Conservation (phyloP, 192 early-diverging fungal genomes). For the Backusella circina region DNA sequence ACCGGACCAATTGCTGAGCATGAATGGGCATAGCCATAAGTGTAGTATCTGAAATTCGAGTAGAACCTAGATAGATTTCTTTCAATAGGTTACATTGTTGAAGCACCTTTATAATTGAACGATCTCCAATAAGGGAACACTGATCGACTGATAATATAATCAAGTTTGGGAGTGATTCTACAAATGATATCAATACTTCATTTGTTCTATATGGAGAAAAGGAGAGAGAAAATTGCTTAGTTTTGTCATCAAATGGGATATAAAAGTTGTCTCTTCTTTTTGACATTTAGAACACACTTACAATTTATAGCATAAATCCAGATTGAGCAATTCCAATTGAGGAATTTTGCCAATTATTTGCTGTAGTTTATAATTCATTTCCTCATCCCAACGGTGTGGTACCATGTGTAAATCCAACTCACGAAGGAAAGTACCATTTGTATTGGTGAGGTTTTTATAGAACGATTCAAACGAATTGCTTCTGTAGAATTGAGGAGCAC, state of each 20-base stretch:
- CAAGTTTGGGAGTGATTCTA: background rate
- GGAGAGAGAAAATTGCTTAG: background rate
- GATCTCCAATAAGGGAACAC: background rate
- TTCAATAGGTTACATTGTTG: background rate
- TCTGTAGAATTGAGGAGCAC: background rate
- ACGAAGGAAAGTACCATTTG: background rate
- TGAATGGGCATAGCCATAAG: background rate
- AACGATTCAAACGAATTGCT: background rate
- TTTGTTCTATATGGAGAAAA: background rate
- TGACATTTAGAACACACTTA: background rate
- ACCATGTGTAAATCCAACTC: slow-evolving; percentile 1
- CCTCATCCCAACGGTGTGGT: background rate
- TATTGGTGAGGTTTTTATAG: background rate
- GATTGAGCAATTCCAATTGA: slow-evolving; percentile 2
- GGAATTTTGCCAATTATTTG: background rate
- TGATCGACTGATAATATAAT: slow-evolving; percentile 7
- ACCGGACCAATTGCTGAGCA: background rate
- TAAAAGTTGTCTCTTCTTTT: background rate
- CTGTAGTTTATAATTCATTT: background rate
- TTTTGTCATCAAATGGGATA: background rate
- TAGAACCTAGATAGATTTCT: background rate
- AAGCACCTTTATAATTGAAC: background rate
- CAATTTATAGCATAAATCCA: slow-evolving; percentile 2
- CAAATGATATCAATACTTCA: background rate
- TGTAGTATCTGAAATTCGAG: background rate